These are phyloP conservation scores for Fusarium newnesense DNA, from an alignment of 2,329 filamentous ascomycete species.

Conservation along the genomic window DNA sequence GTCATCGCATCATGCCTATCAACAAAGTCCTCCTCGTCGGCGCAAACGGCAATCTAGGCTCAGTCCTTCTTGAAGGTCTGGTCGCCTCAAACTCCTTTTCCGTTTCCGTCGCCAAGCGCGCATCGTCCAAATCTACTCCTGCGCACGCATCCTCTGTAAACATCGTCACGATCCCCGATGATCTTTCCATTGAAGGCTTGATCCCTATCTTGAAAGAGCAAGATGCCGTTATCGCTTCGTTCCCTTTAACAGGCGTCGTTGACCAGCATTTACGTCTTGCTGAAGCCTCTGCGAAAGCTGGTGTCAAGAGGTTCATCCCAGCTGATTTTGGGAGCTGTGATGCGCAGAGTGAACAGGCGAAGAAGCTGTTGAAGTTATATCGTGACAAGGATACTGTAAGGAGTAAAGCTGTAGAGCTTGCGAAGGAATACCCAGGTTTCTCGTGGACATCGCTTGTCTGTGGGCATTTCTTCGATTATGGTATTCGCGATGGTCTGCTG, in stretches of 20 bases:
- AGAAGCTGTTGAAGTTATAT: constrained; percentile 48
- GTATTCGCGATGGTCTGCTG: constrained; percentile 48
- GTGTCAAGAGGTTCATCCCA: constrained; percentile 70
- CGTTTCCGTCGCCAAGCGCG: constrained; percentile 65
- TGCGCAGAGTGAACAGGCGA: constrained; percentile 49
- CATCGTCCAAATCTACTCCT: constrained; percentile 45
- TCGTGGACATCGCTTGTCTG: constrained; percentile 61
- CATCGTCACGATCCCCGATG: constrained; percentile 44
- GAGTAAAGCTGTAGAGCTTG: constrained; percentile 45
- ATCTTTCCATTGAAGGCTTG: constrained; percentile 51
- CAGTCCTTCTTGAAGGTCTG: constrained; percentile 51
- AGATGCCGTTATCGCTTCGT: constrained; percentile 63
- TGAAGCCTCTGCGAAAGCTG: constrained; percentile 67
- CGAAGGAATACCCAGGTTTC: constrained; percentile 52
- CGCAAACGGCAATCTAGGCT: constrained; percentile 54
- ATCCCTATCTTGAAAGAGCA: constrained; percentile 61
- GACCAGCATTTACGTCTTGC: constrained; percentile 59
- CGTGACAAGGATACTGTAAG: constrained; percentile 50
- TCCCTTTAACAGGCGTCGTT: constrained; percentile 57
- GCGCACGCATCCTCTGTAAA: constrained; percentile 34
- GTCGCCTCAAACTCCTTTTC: constrained; percentile 54
- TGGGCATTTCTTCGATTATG: constrained; percentile 63
- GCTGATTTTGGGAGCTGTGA: constrained; percentile 64
- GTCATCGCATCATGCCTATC: constrained; percentile 36
- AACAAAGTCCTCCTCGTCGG: constrained; percentile 50